Base-by-base conservation (phyloP, 1,284 basidiomycete genomes). In the Puccinia hordei region DNA sequence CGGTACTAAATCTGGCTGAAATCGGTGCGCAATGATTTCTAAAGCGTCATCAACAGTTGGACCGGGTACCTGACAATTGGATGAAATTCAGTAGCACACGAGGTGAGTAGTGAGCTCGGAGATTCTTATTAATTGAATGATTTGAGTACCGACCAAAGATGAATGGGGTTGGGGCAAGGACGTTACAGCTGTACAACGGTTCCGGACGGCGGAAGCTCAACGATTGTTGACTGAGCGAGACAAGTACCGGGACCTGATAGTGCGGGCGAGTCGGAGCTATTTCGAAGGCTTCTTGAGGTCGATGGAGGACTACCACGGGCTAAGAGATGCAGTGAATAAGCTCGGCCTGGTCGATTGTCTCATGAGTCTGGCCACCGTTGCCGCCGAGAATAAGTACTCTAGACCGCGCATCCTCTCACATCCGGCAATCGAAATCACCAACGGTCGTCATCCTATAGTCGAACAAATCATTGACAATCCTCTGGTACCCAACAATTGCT, bases 381-480 rank as follows among this genome's bases (percentile, higher is more conserved):
- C 59, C 22, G 24, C 15, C 6, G 46, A 75, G 33, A 57, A 74
- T 13, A 63, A n/a, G 9, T 81, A 81, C 44, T 55, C 19, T 24
- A 74, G 75, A 49, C 80, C 80, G 4, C 49, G 15, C 10, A 51
- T 81, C 30, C 30, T 65, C n/a, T 27, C 63, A 17, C 19, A 81
- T 41, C 38, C 30, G n/a, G n/a, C 17, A 4, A 75, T 81, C 22
- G 22, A 63, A 30, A 30, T 81, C 66, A 13, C 33, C 15, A 38
- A 35, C 13, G 63, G 27, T 17, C 55, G 80, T 12, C 80, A 81
- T 68, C 80, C 80, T 51, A 69, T 75, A n/a, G 44, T 81, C 51
- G 80, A 81, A 59, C 69, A 63, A 13, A 27, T 57, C 5, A 41
- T 51, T 12, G 44, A 57, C 27, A 73, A 76, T 13, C 80, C 80